Evolutionary conservation across 1,284 basidiomycete species (phyloP).

Genomic region (Fomes fomentarius): DNA sequence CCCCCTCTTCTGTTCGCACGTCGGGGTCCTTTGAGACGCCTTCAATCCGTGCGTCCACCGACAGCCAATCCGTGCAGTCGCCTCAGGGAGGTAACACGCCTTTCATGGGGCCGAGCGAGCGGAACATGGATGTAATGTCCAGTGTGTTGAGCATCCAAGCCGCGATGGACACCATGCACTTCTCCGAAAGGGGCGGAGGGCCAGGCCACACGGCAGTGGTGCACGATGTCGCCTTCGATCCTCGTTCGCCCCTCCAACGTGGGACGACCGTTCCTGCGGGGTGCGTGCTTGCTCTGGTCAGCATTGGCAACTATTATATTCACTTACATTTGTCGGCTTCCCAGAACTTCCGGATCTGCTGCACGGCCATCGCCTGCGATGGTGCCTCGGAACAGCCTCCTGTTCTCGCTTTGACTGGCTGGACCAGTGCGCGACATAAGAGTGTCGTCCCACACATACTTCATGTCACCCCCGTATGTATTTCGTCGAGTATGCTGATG

Average conservation of each 20-base stretch:
- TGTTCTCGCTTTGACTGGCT: conserved; percentile 7
- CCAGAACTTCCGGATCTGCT: conserved; percentile 1
- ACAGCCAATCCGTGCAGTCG: background rate
- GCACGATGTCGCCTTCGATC: conserved; percentile 27
- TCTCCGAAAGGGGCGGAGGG: conserved; percentile 2
- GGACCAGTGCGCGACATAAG: no score
- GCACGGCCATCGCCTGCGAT: conserved; percentile 18
- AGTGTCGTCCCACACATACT: no score
- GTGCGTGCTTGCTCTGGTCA: conserved; percentile 13
- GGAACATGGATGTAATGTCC: background rate
- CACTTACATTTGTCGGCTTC: background rate
- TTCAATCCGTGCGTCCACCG: background rate
- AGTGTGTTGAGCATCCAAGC: background rate
- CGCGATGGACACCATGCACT: conserved; percentile 8
- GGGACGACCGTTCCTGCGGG: conserved; percentile 24
- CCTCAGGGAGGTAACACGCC: conserved; percentile 7
- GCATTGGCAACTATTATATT: background rate
- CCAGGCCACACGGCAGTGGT: conserved; percentile 7
- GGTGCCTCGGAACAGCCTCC: conserved; percentile 11
- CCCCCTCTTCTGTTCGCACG: background rate
- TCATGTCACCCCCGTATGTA: no score
- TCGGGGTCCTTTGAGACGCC: background rate
- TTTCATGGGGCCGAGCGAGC: conserved; percentile 11
- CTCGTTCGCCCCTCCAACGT: conserved; percentile 32
- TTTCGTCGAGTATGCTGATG: no score